A percentile compares a stretch with the other conserved stretches of the same genome.
phyloP scores from a whole-genome alignment of 495 filamentous ascomycete genomes.

The Lepidopterella palustris region DNA sequence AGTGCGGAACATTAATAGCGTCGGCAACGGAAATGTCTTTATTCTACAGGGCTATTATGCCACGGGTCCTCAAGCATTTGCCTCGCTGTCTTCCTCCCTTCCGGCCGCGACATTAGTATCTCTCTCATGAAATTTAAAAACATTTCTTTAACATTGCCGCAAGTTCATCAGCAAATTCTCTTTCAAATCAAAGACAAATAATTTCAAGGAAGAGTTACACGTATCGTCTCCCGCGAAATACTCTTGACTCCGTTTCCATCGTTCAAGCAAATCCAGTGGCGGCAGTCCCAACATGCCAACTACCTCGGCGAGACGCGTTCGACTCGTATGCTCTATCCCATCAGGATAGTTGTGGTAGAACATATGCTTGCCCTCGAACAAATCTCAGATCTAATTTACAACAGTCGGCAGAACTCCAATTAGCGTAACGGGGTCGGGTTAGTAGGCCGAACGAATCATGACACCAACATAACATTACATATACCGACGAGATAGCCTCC shows the following conservation, averaged over 20 bases:
- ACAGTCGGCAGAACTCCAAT: neutral
- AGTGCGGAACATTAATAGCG: no score
- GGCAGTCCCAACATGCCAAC: slow-evolving; percentile 44
- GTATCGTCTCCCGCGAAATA: slow-evolving; percentile 41
- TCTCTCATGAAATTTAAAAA: slow-evolving; percentile 27
- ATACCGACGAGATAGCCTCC: slow-evolving; percentile 13
- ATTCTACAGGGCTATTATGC: neutral
- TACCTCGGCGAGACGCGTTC: slow-evolving; percentile 44
- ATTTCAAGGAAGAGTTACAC: slow-evolving; percentile 2
- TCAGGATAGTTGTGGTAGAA: slow-evolving; percentile 44
- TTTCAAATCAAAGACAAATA: neutral
- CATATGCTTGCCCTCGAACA: slow-evolving; percentile 44
- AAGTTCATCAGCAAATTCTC: slow-evolving; percentile 1
- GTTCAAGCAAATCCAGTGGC: slow-evolving; percentile 39
- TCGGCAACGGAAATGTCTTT: no score
- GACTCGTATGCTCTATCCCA: slow-evolving; percentile 40
- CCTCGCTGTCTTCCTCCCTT: slow-evolving; percentile 16
- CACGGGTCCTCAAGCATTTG: slow-evolving; percentile 1
- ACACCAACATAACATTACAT: slow-evolving; percentile 16
- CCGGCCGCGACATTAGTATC: slow-evolving; percentile 27
- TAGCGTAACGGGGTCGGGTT: slow-evolving; percentile 1
- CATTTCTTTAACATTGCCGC: slow-evolving; percentile 6
- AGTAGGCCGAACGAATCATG: slow-evolving; percentile 13
- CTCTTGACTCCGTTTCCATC: slow-evolving; percentile 33
- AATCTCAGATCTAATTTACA: slow-evolving; percentile 43